Evolutionary conservation across 169 alveolate genomes (phyloP), one percentile per base, ranked within the genome.

Genomic region (Plasmodium relictum): DNA sequence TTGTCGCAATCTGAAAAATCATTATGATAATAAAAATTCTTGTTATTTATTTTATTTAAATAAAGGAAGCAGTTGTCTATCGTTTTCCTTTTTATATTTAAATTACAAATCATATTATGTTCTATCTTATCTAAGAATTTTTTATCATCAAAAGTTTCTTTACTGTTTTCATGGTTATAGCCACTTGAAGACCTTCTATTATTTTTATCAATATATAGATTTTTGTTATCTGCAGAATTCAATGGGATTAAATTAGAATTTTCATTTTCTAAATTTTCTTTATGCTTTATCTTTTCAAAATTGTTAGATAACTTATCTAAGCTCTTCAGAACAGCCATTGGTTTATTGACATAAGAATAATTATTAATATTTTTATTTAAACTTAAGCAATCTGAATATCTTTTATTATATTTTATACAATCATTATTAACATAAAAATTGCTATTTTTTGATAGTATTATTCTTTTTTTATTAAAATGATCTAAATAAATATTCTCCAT

Each of bases 41-140:
- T 20, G 14, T 70, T 70, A 39, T 26, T 42, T 24, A 4, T 66
- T 31, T 56, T 58, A 58, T 39, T 39, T 31, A 72, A 7, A 45
- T 73, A 73, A 41, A 73, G 37, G 45, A 56, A 73, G 44, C 88
- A 73, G 18, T 73, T 73, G 16, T 73, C 88, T 37, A 73, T 73
- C 3, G 73, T 39, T 41, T 73, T 73, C n/a, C 88, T 56, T 41
- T 73, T 73, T 10, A 73, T 56, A 24, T 45, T 16, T 31, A 39
- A 56, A 73, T 73, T 73, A 6, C 59, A 42, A 12, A 20, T 41
- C 12, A 65, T 62, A 73, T 12, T 61, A 73, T 39, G 20, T 7
- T n/a, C 6, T 0, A 26, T 42, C 9, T 73, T 22, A 58, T 26
- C 50, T 22, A 20, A 48, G 0, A 26, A 9, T 16, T 31, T 44